A percentile compares a stretch with the other conserved stretches of the same genome.
These are phyloP conservation scores for Takakia lepidozioides DNA, from an alignment of 225 moss, liverwort and hornwort genomes.

Conservation along the genomic window DNA sequence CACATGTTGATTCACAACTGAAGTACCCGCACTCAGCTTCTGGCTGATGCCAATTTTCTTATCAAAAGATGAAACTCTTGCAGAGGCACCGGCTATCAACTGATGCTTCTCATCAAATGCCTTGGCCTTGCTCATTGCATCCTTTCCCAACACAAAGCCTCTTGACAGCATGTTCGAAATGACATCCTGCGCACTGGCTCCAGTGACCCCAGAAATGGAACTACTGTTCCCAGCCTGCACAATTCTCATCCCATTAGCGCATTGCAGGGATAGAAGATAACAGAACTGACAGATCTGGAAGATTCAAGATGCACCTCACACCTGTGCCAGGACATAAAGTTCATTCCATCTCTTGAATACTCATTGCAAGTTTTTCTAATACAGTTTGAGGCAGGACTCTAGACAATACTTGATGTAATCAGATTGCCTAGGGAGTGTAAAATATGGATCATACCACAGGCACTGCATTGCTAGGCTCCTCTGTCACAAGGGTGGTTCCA, in stretches of 20 bases:
- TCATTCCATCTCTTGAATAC: too few relatives aligned
- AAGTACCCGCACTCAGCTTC: constrained; percentile 76
- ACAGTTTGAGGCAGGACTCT: too few relatives aligned
- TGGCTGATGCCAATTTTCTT: constrained; percentile 78
- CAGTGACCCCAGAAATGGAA: too few relatives aligned
- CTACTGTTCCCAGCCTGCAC: too few relatives aligned
- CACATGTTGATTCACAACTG: constrained; percentile 81
- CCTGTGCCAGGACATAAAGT: too few relatives aligned
- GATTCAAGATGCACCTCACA: too few relatives aligned
- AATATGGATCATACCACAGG: constrained; percentile 18
- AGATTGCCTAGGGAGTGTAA: too few relatives aligned
- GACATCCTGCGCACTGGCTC: constrained; percentile 54
- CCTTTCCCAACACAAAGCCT: constrained; percentile 57
- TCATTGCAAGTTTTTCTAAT: too few relatives aligned
- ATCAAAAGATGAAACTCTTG: constrained; percentile 53
- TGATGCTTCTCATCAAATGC: constrained; percentile 89
- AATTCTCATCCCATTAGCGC: too few relatives aligned
- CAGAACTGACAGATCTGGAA: too few relatives aligned
- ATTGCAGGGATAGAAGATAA: too few relatives aligned
- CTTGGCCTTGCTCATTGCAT: constrained; percentile 70
- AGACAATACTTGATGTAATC: too few relatives aligned
- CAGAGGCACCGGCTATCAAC: constrained; percentile 61
- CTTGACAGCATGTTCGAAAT: constrained; percentile 63
- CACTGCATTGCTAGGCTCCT: constrained; percentile 20
- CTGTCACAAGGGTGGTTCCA: constrained; percentile 31